Percentiles rank a stretch among this genome's conserved stretches.
These are phyloP conservation scores for Isabelozyma pseudorhagii DNA, from an alignment of 805 yeast species.

Conservation along the genomic window DNA sequence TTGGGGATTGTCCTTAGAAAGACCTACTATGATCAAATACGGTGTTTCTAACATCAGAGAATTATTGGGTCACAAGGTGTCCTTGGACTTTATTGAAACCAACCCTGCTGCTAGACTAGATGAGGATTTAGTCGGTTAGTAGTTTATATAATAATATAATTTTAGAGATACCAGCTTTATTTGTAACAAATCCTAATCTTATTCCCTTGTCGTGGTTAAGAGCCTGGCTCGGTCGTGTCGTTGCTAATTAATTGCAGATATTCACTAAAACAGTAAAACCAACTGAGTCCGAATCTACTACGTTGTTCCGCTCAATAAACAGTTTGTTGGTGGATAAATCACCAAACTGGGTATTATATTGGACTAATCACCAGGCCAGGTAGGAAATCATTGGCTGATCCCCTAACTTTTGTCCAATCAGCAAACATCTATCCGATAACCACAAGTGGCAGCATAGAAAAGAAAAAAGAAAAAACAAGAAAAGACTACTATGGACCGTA, in stretches of 20 bases:
- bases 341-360: background rate
- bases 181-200: too few relatives aligned
- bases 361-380: background rate
- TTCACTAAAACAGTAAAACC: background rate
- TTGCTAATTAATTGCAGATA: background rate
- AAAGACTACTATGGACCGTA: background rate
- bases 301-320: background rate
- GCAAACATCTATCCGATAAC: background rate
- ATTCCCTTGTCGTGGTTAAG: too few relatives aligned
- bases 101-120: conserved; percentile 98
- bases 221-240: background rate
- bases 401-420: background rate
- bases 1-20: conserved; percentile 94
- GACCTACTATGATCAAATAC: conserved; percentile 99
- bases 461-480: too few relatives aligned
- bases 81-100: conserved; percentile 87
- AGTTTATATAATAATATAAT: too few relatives aligned
- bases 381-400: background rate
- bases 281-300: background rate
- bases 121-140: conserved; percentile 31
- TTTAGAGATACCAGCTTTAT: background rate
- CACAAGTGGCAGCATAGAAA: background rate
- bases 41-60: conserved; percentile 95
- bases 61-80: conserved; percentile 93
- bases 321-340: background rate